Conservation (phyloP, 2,329 filamentous ascomycete species). For the Apiospora marii region DNA sequence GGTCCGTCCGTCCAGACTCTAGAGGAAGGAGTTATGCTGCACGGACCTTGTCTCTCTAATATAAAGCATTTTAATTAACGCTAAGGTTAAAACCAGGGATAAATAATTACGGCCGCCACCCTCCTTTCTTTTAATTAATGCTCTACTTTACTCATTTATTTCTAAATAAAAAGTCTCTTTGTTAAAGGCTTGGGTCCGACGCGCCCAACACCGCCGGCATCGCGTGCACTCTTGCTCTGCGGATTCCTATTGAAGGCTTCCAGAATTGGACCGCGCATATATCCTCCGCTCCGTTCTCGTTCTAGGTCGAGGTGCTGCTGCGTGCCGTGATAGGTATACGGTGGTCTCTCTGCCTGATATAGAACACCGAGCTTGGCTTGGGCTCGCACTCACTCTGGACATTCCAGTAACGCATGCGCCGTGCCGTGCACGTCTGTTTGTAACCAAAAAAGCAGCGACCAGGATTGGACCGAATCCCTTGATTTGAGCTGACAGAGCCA, state of each 20-base stretch:
- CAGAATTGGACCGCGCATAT: not conserved
- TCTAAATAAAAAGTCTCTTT: conserved; percentile 5
- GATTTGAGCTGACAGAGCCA: not conserved
- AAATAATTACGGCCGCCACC: conserved; percentile 7
- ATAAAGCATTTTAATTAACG: conserved; percentile 7
- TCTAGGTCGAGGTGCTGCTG: not conserved
- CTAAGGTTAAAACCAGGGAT: conserved; percentile 21
- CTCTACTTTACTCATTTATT: conserved; percentile 18
- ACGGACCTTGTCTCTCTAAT: conserved; percentile 19
- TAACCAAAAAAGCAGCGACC: not conserved
- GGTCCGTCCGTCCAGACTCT: not conserved
- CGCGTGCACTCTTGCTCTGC: not conserved
- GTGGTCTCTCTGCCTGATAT: not conserved
- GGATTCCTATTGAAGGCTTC: not conserved
- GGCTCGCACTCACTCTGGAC: not conserved
- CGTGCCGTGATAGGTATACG: not conserved
- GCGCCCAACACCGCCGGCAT: not conserved
- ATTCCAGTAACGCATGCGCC: not conserved
- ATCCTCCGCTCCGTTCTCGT: conserved; percentile 9
- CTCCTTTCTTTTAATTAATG: conserved; percentile 18
- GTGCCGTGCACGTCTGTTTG: not conserved
- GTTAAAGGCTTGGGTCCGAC: not conserved
- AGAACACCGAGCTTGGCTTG: not conserved
- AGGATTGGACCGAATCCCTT: not conserved
- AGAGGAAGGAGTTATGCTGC: not conserved